Evolutionary conservation across 73 alveolate genomes (phyloP).

Genomic region (Paramecium octaurelia): DNA sequence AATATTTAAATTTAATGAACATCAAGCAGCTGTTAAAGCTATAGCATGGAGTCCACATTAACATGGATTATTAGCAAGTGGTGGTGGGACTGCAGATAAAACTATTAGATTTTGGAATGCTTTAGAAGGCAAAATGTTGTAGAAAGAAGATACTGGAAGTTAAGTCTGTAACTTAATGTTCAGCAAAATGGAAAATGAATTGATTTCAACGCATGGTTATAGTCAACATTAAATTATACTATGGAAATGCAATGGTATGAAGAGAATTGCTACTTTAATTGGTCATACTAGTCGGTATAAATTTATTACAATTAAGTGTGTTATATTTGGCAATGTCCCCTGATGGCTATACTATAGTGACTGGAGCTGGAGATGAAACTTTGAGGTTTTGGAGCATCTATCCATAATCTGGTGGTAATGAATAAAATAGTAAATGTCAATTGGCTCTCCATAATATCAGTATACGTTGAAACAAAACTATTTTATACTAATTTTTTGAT

Average conservation of each 20-base stretch:
- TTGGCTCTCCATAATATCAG: not conserved
- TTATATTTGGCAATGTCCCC: conserved; percentile 94
- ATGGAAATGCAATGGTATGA: conserved; percentile 95
- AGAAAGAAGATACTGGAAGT: conserved; percentile 94
- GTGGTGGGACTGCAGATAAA: conserved; percentile 99
- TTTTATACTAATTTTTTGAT: not conserved
- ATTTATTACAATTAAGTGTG: conserved; percentile 71
- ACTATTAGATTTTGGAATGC: conserved; percentile 99
- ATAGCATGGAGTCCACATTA: conserved; percentile 99
- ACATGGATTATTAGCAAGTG: conserved; percentile 95
- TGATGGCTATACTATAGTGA: conserved; percentile 94
- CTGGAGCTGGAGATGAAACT: conserved; percentile 99
- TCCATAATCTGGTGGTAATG: conserved; percentile 60
- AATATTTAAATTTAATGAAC: conserved; percentile 80
- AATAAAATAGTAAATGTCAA: not conserved
- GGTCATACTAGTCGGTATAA: conserved; percentile 68
- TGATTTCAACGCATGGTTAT: conserved; percentile 98
- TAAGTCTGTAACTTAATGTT: conserved; percentile 97
- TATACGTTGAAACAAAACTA: not conserved
- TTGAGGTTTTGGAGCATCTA: conserved; percentile 97
- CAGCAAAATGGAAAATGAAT: conserved; percentile 94
- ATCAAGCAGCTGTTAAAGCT: conserved; percentile 99
- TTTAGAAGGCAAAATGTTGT: conserved; percentile 69
- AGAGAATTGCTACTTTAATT: conserved; percentile 87
- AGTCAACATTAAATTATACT: conserved; percentile 91